These are phyloP conservation scores for Suillus ampliporus DNA, from an alignment of 768 basidiomycete species.

Conservation along the genomic window DNA sequence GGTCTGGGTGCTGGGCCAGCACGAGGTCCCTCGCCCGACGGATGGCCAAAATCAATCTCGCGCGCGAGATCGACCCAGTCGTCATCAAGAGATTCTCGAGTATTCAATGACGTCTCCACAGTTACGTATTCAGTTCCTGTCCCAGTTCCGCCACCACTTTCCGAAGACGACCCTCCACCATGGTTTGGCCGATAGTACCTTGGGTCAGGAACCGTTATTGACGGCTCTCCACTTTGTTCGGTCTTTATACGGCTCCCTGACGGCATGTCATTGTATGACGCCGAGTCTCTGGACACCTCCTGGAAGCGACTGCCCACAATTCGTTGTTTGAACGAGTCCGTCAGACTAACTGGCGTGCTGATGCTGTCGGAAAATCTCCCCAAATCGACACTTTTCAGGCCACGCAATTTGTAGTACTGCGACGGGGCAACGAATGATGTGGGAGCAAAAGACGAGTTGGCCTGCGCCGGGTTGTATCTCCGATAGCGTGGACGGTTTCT, in stretches of 20 bases:
- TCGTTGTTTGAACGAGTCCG: constrained; percentile 66
- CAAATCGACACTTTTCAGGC: constrained; percentile 62
- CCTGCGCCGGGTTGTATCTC: constrained; percentile 64
- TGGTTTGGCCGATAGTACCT: constrained; percentile 62
- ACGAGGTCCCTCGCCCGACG: constrained; percentile 8
- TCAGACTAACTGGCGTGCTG: constrained; percentile 50
- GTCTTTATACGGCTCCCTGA: constrained; percentile 62
- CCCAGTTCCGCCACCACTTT: constrained; percentile 11
- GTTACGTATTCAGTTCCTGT: constrained; percentile 16
- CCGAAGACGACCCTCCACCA: constrained; percentile 18
- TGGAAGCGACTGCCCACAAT: constrained; percentile 73
- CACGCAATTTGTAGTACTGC: constrained; percentile 76
- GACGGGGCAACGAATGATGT: constrained; percentile 82
- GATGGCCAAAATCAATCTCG: constrained; percentile 29
- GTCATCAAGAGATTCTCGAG: constrained; percentile 29
- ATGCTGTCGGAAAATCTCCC: constrained; percentile 58
- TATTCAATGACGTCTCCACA: constrained; percentile 21
- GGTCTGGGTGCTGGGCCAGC: constrained; percentile 30
- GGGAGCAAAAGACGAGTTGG: constrained; percentile 71
- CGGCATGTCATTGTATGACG: constrained; percentile 61
- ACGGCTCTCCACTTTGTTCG: constrained; percentile 58
- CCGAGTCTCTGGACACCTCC: constrained; percentile 69
- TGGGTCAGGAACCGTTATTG: constrained; percentile 41
- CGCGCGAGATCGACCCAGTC: constrained; percentile 67
- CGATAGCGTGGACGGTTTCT: constrained; percentile 48